A percentile compares a stretch with the other conserved stretches of the same genome.
These are phyloP conservation scores for Dispira simplex DNA, from an alignment of 192 early-diverging fungal genomes.

Conservation along the genomic window DNA sequence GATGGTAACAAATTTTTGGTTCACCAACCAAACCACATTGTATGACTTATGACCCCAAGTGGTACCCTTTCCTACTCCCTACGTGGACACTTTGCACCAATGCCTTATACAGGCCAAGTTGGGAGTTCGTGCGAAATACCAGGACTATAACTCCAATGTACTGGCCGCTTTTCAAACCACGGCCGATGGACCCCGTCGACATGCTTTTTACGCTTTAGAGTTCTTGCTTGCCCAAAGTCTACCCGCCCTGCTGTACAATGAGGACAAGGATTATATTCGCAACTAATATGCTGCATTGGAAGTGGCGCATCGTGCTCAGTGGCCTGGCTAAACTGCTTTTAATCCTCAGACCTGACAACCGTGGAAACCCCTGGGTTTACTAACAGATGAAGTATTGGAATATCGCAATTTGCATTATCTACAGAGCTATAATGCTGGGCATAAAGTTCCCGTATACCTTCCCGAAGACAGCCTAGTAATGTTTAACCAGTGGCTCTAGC, in stretches of 20 bases:
- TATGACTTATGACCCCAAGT: conserved; percentile 37
- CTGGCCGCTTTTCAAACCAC: conserved; percentile 20
- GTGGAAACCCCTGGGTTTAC: too few relatives aligned
- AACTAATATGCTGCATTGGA: conserved; percentile 37
- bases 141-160: conserved; percentile 35
- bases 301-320: conserved; percentile 27
- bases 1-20: background rate
- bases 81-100: conserved; percentile 36
- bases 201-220: conserved; percentile 20
- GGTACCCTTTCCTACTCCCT: conserved; percentile 40
- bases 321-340: too few relatives aligned
- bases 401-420: too few relatives aligned
- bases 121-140: conserved; percentile 29
- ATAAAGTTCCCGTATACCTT: too few relatives aligned
- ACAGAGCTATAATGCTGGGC: too few relatives aligned
- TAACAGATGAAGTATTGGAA: too few relatives aligned
- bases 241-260: conserved; percentile 53
- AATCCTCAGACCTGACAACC: too few relatives aligned
- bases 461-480: too few relatives aligned
- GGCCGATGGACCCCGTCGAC: conserved; percentile 18
- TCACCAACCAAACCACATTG: conserved; percentile 24
- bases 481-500: too few relatives aligned
- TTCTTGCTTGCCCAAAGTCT: conserved; percentile 36
- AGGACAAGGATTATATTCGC: conserved; percentile 72
- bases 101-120: conserved; percentile 29